These are phyloP conservation scores for Bacidia gigantensis DNA, from an alignment of 495 filamentous ascomycete species.

Conservation along the genomic window DNA sequence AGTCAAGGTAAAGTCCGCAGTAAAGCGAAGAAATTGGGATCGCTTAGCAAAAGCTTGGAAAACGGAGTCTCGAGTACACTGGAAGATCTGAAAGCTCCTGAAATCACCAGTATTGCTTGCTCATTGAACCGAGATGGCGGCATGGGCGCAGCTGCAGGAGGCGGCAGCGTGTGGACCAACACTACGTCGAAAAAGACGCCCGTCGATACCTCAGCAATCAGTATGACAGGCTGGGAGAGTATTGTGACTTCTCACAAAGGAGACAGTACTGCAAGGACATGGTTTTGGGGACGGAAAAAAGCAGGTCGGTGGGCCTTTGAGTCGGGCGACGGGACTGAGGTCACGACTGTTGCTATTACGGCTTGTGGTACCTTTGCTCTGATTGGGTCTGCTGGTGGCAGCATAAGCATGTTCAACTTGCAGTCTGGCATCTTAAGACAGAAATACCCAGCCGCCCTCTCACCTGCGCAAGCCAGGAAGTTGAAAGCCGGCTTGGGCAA, in stretches of 20 bases:
- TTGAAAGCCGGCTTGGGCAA: conserved; percentile 39
- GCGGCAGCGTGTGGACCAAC: conserved; percentile 64
- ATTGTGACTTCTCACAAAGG: conserved; percentile 86
- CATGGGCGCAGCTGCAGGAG: conserved; percentile 62
- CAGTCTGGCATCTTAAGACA: conserved; percentile 82
- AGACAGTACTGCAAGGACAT: conserved; percentile 75
- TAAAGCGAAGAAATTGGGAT: conserved; percentile 70
- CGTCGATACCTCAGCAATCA: conserved; percentile 40
- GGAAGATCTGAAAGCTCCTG: conserved; percentile 72
- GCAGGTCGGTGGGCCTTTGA: conserved; percentile 88
- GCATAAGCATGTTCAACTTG: conserved; percentile 88
- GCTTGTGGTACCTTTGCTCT: conserved; percentile 88
- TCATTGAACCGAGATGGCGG: conserved; percentile 88
- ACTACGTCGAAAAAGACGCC: conserved; percentile 39
- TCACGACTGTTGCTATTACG: conserved; percentile 74
- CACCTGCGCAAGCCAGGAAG: conserved; percentile 48
- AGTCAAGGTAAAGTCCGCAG: conserved; percentile 74
- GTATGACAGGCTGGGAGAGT: conserved; percentile 86
- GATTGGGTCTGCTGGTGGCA: conserved; percentile 70
- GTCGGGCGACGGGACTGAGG: conserved; percentile 69
- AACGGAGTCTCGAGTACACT: conserved; percentile 36
- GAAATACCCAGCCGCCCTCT: conserved; percentile 61
- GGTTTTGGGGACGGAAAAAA: conserved; percentile 93
- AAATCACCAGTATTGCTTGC: conserved; percentile 79
- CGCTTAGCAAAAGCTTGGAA: conserved; percentile 32